Percentiles rank a stretch among this genome's conserved stretches.
Evolutionary conservation across 1,139 yeast species (phyloP).

Genomic region (Sugiyamaella sp.): DNA sequence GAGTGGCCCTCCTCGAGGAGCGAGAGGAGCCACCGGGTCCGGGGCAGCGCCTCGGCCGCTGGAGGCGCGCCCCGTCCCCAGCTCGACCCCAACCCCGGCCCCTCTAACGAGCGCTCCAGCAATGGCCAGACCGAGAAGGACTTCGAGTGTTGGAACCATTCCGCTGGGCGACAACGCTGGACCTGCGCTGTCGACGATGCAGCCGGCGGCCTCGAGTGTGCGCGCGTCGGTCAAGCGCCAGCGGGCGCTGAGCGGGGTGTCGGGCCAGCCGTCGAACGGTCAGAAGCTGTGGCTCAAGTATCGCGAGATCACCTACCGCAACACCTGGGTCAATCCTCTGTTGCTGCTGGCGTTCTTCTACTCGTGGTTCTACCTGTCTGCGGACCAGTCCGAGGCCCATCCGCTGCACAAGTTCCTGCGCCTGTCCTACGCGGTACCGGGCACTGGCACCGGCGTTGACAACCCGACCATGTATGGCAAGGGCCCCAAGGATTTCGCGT

Average conservation of each 20-base stretch:
- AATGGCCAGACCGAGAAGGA: constrained; percentile 25
- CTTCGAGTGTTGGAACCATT: constrained; percentile 42
- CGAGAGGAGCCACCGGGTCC: neutral
- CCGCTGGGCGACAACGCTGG: constrained; percentile 46
- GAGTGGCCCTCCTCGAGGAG: neutral
- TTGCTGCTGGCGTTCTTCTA: constrained; percentile 46
- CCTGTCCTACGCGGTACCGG: constrained; percentile 66
- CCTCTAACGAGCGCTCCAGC: neutral
- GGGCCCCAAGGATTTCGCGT: constrained; percentile 80
- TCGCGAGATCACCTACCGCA: constrained; percentile 65
- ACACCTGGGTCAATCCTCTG: constrained; percentile 80
- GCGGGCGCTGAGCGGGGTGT: constrained; percentile 39
- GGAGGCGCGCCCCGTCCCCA: neutral
- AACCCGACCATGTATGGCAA: constrained; percentile 63
- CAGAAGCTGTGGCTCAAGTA: constrained; percentile 51
- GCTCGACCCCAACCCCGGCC: neutral
- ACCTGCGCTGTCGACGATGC: constrained; percentile 45
- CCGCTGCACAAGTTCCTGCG: constrained; percentile 66
- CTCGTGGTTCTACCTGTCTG: constrained; percentile 37
- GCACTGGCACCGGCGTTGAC: constrained; percentile 31
- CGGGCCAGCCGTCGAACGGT: neutral
- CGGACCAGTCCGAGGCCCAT: constrained; percentile 56
- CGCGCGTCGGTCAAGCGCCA: constrained; percentile 41
- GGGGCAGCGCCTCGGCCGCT: neutral
- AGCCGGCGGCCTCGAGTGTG: constrained; percentile 37